phyloP scores from a whole-genome alignment of 495 filamentous ascomycete species.

The Podospora australis region DNA sequence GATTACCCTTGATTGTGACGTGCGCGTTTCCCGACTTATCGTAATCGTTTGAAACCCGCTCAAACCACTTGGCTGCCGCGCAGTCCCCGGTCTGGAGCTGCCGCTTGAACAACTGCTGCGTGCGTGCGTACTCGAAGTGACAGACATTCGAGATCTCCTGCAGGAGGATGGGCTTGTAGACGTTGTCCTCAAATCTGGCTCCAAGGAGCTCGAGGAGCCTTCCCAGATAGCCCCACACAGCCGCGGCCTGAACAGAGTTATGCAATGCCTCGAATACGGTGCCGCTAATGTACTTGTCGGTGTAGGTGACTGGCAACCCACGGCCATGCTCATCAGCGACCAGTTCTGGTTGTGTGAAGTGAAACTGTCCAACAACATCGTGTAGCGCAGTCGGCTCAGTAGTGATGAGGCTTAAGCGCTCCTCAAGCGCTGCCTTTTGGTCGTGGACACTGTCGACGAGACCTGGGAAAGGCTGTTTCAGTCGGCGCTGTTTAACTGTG shows the following conservation, averaged over 20 bases:
- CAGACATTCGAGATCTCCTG: constrained; percentile 35
- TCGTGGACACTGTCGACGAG: constrained; percentile 17
- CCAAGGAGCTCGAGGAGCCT: constrained; percentile 25
- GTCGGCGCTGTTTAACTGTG: constrained; percentile 3
- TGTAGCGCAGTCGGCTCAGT: constrained; percentile 27
- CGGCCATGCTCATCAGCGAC: constrained; percentile 18
- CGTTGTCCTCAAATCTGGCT: constrained; percentile 12
- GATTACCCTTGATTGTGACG: constrained; percentile 26
- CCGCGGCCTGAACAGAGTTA: constrained; percentile 18
- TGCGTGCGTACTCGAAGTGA: constrained; percentile 30
- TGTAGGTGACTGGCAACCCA: constrained; percentile 1
- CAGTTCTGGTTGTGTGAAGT: constrained; percentile 28
- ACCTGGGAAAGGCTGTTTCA: constrained; percentile 13
- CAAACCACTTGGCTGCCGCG: constrained; percentile 27
- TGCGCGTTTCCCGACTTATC: constrained; percentile 25
- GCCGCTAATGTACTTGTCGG: constrained; percentile 28
- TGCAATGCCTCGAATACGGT: constrained; percentile 32
- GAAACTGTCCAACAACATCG: constrained; percentile 26
- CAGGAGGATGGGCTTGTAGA: constrained; percentile 18
- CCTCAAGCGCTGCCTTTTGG: constrained; percentile 14
- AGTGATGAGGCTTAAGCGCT: constrained; percentile 21
- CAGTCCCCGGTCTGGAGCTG: constrained; percentile 19
- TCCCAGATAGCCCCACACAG: constrained; percentile 33
- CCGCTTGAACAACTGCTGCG: constrained; percentile 25
- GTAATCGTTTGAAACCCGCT: constrained; percentile 20